phyloP scores from a whole-genome alignment of 1,139 yeast species.

The Debaryomyces robertsiae region DNA sequence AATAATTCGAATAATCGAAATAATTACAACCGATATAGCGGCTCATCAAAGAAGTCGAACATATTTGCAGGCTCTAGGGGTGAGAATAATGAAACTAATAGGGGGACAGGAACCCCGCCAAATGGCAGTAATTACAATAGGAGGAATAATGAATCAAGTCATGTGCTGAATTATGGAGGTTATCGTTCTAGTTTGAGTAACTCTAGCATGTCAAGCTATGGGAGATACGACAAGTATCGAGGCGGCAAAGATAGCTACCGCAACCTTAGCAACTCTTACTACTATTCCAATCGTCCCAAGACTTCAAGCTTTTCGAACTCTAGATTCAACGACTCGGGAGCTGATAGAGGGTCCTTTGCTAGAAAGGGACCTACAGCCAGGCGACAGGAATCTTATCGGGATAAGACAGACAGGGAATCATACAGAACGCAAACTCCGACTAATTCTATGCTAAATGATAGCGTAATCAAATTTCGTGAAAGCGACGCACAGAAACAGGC shows the following conservation, averaged over 20 bases:
- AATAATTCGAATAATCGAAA: constrained; percentile 14
- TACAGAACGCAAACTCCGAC: background rate
- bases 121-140: constrained; percentile 9
- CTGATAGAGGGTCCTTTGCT: constrained; percentile 1
- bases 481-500: background rate
- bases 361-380: constrained; percentile 11
- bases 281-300: constrained; percentile 5
- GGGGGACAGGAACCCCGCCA: constrained; percentile 2
- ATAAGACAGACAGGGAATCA: constrained; percentile 9
- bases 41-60: constrained; percentile 10
- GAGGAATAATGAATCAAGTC: constrained; percentile 7
- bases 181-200: constrained; percentile 13
- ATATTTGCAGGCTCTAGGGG: constrained; percentile 5
- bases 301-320: background rate
- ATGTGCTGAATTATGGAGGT: constrained; percentile 15
- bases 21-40: constrained; percentile 18
- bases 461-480: background rate
- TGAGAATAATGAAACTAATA: background rate
- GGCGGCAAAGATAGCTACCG: constrained; percentile 4
- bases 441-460: too few species aligned
- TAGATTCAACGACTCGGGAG: background rate
- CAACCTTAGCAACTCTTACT: constrained; percentile 1
- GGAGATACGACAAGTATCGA: constrained; percentile 8
- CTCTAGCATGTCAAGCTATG: constrained; percentile 6
- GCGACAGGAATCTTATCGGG: constrained; percentile 20